A percentile compares a stretch with the other conserved stretches of the same genome.
phyloP scores from a whole-genome alignment of 1,284 basidiomycete species.

The Cutaneotrichosporon arboriforme region DNA sequence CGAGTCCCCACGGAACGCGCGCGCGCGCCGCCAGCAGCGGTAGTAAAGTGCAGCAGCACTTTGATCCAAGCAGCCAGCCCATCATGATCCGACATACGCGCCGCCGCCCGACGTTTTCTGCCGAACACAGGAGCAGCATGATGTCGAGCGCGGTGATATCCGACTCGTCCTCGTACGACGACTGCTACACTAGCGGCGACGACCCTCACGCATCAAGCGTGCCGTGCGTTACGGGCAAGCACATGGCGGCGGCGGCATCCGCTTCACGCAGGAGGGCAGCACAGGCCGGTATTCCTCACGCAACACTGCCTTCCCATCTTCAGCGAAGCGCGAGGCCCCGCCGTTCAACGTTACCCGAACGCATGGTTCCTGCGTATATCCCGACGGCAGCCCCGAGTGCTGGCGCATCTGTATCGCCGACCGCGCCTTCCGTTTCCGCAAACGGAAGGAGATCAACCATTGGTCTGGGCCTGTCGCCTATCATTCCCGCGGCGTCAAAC shows the following conservation, averaged over 20 bases:
- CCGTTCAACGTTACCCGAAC: not conserved
- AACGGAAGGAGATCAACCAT: too few relatives aligned
- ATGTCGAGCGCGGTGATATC: not conserved
- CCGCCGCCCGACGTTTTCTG: not conserved
- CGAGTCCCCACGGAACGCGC: not conserved
- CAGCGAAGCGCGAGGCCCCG: not conserved
- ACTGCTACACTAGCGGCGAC: not conserved
- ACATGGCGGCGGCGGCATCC: not conserved
- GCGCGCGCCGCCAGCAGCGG: not conserved
- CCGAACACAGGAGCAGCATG: too few relatives aligned
- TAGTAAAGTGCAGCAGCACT: not conserved
- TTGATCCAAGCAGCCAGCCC: not conserved
- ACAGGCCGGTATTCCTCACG: too few relatives aligned
- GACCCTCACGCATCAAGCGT: not conserved
- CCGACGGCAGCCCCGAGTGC: not conserved
- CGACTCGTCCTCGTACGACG: not conserved
- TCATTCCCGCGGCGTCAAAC: too few relatives aligned
- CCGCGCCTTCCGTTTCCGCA: too few relatives aligned
- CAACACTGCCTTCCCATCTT: too few relatives aligned
- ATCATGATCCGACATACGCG: not conserved
- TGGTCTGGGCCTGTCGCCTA: too few relatives aligned
- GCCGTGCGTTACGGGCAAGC: not conserved
- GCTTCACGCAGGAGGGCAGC: too few relatives aligned
- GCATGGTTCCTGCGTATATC: not conserved
- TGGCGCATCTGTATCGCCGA: too few relatives aligned